These are phyloP conservation scores for Mycena galopus DNA, from an alignment of 768 basidiomycete species.

Conservation along the genomic window DNA sequence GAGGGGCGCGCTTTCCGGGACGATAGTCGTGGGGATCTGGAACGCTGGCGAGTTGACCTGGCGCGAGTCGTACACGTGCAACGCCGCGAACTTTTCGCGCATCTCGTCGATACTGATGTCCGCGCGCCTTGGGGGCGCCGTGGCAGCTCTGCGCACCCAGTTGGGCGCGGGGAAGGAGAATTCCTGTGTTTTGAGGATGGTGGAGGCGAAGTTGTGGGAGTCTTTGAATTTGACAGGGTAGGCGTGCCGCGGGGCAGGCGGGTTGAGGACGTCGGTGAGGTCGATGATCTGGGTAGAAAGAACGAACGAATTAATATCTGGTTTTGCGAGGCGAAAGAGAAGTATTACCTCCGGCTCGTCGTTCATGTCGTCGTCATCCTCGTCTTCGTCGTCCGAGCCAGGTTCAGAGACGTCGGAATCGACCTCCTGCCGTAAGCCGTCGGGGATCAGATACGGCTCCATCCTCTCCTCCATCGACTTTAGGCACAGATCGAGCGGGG, in stretches of 20 bases:
- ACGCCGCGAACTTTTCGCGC: constrained; percentile 36
- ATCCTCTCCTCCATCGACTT: constrained; percentile 44
- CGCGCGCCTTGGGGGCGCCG: neutral
- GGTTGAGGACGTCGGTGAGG: constrained; percentile 26
- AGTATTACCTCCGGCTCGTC: constrained; percentile 19
- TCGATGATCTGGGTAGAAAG: constrained; percentile 23
- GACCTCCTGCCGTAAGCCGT: constrained; percentile 23
- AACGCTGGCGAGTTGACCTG: constrained; percentile 15
- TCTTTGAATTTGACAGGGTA: constrained; percentile 36
- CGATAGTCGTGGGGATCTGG: constrained; percentile 7
- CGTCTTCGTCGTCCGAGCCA: constrained; percentile 33
- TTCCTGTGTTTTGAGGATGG: constrained; percentile 9
- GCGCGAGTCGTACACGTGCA: constrained; percentile 10
- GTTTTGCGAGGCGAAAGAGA: neutral
- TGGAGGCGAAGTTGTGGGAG: neutral
- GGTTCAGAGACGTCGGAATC: constrained; percentile 32
- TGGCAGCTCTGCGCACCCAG: constrained; percentile 49
- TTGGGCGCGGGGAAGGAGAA: constrained; percentile 45
- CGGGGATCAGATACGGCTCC: constrained; percentile 41
- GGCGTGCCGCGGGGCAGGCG: constrained; percentile 37
- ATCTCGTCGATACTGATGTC: constrained; percentile 33
- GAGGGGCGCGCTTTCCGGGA: constrained; percentile 5
- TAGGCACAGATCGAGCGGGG: constrained; percentile 40
- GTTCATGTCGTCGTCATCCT: constrained; percentile 31
- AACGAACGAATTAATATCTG: neutral